Conservation (phyloP, 2,329 filamentous ascomycete genomes). For the Aspergillus sclerotialis region DNA sequence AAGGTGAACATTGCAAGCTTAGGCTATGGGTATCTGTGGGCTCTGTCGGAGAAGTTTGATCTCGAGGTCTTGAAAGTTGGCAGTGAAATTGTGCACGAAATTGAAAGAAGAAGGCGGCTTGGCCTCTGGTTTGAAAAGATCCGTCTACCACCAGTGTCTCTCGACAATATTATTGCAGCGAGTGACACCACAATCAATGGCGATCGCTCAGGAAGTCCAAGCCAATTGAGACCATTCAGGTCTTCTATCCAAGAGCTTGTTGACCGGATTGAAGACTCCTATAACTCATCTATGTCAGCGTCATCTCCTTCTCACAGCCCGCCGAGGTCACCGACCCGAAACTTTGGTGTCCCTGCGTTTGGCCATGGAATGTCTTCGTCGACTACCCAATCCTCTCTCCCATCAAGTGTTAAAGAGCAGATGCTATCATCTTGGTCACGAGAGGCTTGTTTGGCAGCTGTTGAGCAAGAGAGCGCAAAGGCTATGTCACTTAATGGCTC, state of each 20-base stretch:
- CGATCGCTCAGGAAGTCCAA: conserved; percentile 38
- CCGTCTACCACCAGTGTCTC: conserved; percentile 58
- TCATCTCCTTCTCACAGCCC: conserved; percentile 63
- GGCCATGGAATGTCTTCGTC: conserved; percentile 36
- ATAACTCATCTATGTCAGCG: conserved; percentile 56
- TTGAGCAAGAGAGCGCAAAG: conserved; percentile 61
- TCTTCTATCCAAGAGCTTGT: conserved; percentile 64
- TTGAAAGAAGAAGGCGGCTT: conserved; percentile 64
- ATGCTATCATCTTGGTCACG: conserved; percentile 76
- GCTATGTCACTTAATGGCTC: conserved; percentile 72
- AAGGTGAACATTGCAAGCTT: conserved; percentile 78
- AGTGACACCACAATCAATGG: conserved; percentile 28
- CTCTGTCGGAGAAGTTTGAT: conserved; percentile 67
- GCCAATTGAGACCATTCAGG: conserved; percentile 61
- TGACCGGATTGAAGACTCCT: conserved; percentile 65
- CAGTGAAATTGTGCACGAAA: conserved; percentile 66
- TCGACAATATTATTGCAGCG: conserved; percentile 56
- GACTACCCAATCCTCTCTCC: conserved; percentile 47
- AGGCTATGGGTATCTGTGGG: conserved; percentile 85
- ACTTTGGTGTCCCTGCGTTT: conserved; percentile 56
- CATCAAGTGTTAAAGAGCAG: conserved; percentile 61
- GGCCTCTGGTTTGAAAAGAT: conserved; percentile 74
- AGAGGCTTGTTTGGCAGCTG: conserved; percentile 61
- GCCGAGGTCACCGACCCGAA: conserved; percentile 60
- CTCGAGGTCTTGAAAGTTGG: conserved; percentile 66